Percentiles rank a stretch among this genome's conserved stretches.
These are phyloP conservation scores for Eremothecium gossypii DNA, from an alignment of 1,139 yeast genomes.

Conservation along the genomic window DNA sequence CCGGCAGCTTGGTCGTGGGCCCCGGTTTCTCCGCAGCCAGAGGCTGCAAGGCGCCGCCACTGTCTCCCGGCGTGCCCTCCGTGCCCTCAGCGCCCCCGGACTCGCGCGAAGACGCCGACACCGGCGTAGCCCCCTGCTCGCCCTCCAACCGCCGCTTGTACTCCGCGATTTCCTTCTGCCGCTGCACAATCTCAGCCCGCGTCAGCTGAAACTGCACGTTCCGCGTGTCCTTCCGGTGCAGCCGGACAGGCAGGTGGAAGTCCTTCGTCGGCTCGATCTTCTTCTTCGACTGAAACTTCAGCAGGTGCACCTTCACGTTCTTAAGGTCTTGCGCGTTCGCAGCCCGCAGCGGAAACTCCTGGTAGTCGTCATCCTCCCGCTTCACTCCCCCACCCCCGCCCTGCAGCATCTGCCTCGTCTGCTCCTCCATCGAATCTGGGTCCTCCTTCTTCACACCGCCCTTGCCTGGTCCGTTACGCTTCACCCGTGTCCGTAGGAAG, in stretches of 20 bases:
- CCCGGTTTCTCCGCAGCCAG: not conserved
- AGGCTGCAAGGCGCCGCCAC: not conserved
- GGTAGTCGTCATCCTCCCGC: conserved; percentile 26
- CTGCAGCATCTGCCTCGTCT: conserved; percentile 18
- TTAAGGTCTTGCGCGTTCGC: conserved; percentile 65
- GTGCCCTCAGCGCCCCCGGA: not conserved
- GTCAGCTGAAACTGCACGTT: conserved; percentile 80
- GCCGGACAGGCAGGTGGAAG: conserved; percentile 72
- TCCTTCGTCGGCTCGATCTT: conserved; percentile 61
- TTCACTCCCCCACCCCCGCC: conserved; percentile 15
- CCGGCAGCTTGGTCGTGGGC: conserved; percentile 22
- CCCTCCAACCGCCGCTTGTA: conserved; percentile 27
- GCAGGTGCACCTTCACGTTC: conserved; percentile 68
- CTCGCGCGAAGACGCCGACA: conserved; percentile 3
- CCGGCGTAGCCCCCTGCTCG: conserved; percentile 4
- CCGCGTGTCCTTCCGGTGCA: conserved; percentile 88
- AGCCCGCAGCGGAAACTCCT: conserved; percentile 46
- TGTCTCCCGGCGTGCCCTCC: conserved; percentile 8
- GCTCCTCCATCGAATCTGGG: conserved; percentile 24
- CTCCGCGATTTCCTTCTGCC: conserved; percentile 34
- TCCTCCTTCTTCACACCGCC: conserved; percentile 28
- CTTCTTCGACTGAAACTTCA: conserved; percentile 69
- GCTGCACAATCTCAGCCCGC: conserved; percentile 48
- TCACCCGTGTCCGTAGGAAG: conserved; percentile 24
- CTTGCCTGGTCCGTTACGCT: conserved; percentile 13